Evolutionary conservation across 495 filamentous ascomycete species (phyloP), one percentile per base, ranked within the genome.

Genomic region (Sporormia fimetaria): DNA sequence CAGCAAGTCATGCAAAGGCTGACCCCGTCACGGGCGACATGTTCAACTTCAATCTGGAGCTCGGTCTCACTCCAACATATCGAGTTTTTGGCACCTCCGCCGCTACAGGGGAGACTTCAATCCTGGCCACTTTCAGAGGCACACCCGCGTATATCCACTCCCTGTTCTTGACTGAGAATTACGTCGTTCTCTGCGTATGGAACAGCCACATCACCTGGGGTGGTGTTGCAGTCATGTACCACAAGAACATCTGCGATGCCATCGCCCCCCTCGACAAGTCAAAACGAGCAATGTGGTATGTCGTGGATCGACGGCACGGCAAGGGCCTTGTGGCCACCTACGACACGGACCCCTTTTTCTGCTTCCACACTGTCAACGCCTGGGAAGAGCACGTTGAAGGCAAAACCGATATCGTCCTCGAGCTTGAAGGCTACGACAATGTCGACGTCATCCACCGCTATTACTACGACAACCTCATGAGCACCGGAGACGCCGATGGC

Each of bases 331-430:
- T 65, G 8, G 56, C 55, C 11, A 55, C 54, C 6, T 66, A 59
- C 52, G 68, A 78, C 21, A 74, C 65, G 17, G 62, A 65, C 0
- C 67, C 76, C 0, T 76, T 78, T 40, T 88, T 84, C 63, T 74
- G 69, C 58, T 87, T 87, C 60, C 81, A 88, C 61, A 70, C 75
- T 4, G 64, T 83, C 51, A 87, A 87, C 49, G 70, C 81, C 0
- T 87, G 75, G 60, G 75, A 84, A 45, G 73, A 81, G 40, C 44
- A 57, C 0, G 62, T 63, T 0, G 20, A 58, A 1, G 49, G 51
- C 15, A 57, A 65, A 21, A 60, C 55, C 4, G 64, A 76, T 40
- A 67, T 83, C 10, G 57, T 76, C 15, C 70, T 70, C 37, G 80
- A 83, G 31, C 44, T 76, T 1, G 55, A 72, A 17, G 58, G 61